Base-by-base conservation (phyloP, 495 filamentous ascomycete species). In the Neurospora sp. region DNA sequence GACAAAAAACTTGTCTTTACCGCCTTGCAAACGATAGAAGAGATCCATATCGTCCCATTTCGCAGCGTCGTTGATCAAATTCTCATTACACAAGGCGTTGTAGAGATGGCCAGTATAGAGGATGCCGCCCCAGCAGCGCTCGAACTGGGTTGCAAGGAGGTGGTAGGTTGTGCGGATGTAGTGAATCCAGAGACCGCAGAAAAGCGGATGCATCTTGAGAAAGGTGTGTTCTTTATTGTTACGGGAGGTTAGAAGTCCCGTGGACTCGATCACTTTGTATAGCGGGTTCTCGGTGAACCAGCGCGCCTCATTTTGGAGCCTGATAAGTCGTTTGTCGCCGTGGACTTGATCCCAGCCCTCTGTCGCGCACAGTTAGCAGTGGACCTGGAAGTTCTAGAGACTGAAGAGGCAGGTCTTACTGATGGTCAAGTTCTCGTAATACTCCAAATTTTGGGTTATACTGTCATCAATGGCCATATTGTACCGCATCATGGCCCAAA, bases 41-140 rank as follows among this genome's bases (percentile, higher is more conserved):
- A 72, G 71, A 5, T 72, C 44, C 71, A 72, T 72, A 23, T 72
- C 71, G 46, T 72, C 71, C 71, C 71, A 72, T 54, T 66, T 72
- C 12, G 46, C 23, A 38, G n/a, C 42, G 31, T 18, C 9, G 46
- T 18, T 35, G 31, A 72, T 66, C 27, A 72, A 46, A 2, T 23
- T 38, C 20, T 72, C 40, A 31, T 44, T 39, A 23, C 39, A 35
- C 16, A 72, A 54, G n/a, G 71, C 71, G 23, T 72, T 72, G 46
- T 72, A 72, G 23, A 72, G 71, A 38, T 72, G 71, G 8, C 71
- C 71, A 31, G 71, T 54, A 27, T 72, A 72, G 23, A 72, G 44
- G 71, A 72, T 72, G 35, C 71, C 46, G 37, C 71, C 71, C 46
- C 46, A 72, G 9, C 27, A 31, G 44, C 27, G n/a, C 42, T 72